Evolutionary conservation across 495 filamentous ascomycete genomes (phyloP), one percentile per base, ranked within the genome.

Genomic region (Peziza echinospora): DNA sequence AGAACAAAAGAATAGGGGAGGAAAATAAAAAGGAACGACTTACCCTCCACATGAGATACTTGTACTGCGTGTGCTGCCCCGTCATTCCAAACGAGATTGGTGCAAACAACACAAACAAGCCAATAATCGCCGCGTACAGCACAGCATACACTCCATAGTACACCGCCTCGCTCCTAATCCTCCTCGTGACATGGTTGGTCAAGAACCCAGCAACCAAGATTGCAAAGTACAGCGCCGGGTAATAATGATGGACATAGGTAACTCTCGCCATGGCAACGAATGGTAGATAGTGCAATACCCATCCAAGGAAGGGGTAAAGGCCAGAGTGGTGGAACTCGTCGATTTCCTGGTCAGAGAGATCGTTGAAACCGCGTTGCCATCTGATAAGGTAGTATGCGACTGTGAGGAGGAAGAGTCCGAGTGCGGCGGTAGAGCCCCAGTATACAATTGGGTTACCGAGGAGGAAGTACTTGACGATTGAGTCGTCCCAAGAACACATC

Each of bases 201-300:
- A 86, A 71, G 67, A 97, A 97, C 41, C 89, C 91, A 44, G 82
- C 73, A 9, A 71, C 76, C 21, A 97, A 67, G 49, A 97, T 93
- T 45, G 89, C 87, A 58, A 93, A 97, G 66, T 94, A 97, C 3
- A 97, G 72, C n/a, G 89, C 89, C 6, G 89, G 89, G 63, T 96
- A 97, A 65, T 97, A 97, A 64, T 97, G 89, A 62, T 97, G 89
- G 41, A 97, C 89, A 61, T 97, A 97, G 22, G 89, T 97, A 46
- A 97, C 89, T 65, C 89, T 80, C 10, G 82, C 91, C 89, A 97
- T 97, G 58, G 84, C 75, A 55, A 93, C 72, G 64, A 97, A 97
- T 19, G 89, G 89, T 41, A 93, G 62, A 56, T 93, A 97, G 64
- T 97, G 89, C 46, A 96, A 70, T 60, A 93, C 74, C 89, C 89